Conservation (phyloP, 2,329 filamentous ascomycete species). For the Alternaria hordeiaustralica region DNA sequence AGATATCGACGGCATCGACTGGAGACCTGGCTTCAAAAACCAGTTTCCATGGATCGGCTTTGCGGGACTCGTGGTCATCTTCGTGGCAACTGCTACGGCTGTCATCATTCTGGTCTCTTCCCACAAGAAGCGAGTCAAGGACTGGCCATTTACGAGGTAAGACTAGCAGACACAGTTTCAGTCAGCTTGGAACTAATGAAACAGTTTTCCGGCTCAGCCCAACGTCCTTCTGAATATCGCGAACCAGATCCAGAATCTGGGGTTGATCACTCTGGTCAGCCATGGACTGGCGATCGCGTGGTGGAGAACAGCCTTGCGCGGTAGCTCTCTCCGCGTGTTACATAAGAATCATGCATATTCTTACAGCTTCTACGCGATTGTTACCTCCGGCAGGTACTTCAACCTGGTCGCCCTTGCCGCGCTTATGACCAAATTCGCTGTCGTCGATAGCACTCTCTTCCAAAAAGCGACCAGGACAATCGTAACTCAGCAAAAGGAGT, state of each 20-base stretch:
- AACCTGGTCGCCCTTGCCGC: constrained; percentile 33
- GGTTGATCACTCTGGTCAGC: constrained; percentile 28
- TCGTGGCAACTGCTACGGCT: constrained; percentile 28
- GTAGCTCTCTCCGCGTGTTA: constrained; percentile 24
- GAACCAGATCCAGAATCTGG: constrained; percentile 33
- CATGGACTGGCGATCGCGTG: constrained; percentile 35
- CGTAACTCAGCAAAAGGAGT: constrained; percentile 12
- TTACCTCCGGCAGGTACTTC: constrained; percentile 29
- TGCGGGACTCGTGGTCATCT: constrained; percentile 21
- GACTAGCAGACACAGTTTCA: neutral
- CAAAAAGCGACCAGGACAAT: constrained; percentile 23
- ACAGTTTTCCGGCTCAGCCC: constrained; percentile 22
- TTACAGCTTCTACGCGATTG: constrained; percentile 31
- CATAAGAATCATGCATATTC: constrained; percentile 34
- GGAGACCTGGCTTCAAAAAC: constrained; percentile 29
- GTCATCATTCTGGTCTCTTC: constrained; percentile 16
- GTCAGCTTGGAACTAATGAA: neutral
- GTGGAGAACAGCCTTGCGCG: constrained; percentile 33
- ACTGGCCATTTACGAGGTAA: neutral
- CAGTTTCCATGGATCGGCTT: constrained; percentile 34
- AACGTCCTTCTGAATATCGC: constrained; percentile 36
- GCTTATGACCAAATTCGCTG: constrained; percentile 35
- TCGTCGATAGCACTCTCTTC: constrained; percentile 32
- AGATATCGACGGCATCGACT: constrained; percentile 28
- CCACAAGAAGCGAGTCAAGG: neutral